Conservation (phyloP, 2,329 filamentous ascomycete genomes). For the Sarocladiaceae sp. region DNA sequence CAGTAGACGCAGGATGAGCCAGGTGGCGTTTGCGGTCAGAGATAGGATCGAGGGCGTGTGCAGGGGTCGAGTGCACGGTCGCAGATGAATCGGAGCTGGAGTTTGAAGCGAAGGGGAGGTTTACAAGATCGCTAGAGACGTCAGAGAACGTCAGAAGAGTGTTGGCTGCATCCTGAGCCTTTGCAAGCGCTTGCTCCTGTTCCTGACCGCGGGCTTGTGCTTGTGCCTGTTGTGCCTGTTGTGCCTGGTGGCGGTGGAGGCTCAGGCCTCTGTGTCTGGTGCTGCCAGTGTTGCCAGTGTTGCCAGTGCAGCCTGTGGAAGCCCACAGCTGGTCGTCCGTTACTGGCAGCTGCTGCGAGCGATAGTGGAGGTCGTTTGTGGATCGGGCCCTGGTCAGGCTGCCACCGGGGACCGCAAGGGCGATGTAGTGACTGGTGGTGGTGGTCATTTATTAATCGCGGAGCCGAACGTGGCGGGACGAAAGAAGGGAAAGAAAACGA, state of each 20-base stretch:
- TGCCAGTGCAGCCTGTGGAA: neutral
- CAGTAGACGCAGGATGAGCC: neutral
- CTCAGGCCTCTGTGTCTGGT: conserved; percentile 7
- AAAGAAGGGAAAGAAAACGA: too few species aligned
- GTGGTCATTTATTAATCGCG: conserved; percentile 6
- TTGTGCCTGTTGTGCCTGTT: neutral
- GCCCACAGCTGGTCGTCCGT: too few species aligned
- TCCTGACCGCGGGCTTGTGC: conserved; percentile 6
- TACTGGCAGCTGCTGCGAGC: too few species aligned
- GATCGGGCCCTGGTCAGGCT: conserved; percentile 5
- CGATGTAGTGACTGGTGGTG: conserved; percentile 4
- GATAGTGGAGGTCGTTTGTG: conserved; percentile 9
- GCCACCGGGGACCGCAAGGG: conserved; percentile 5
- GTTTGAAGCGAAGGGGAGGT: conserved; percentile 20
- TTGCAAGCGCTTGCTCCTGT: conserved; percentile 1
- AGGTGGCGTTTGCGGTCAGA: neutral
- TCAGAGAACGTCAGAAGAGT: conserved; percentile 33
- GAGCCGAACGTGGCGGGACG: too few species aligned
- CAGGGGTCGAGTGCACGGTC: neutral
- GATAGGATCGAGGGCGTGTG: neutral
- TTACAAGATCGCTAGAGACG: conserved; percentile 32
- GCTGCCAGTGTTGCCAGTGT: neutral
- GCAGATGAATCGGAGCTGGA: too few species aligned
- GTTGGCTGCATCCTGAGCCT: conserved; percentile 3
- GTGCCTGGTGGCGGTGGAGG: conserved; percentile 5